phyloP scores from a whole-genome alignment of 2,329 filamentous ascomycete genomes.

The Arthrinium phaeospermum region DNA sequence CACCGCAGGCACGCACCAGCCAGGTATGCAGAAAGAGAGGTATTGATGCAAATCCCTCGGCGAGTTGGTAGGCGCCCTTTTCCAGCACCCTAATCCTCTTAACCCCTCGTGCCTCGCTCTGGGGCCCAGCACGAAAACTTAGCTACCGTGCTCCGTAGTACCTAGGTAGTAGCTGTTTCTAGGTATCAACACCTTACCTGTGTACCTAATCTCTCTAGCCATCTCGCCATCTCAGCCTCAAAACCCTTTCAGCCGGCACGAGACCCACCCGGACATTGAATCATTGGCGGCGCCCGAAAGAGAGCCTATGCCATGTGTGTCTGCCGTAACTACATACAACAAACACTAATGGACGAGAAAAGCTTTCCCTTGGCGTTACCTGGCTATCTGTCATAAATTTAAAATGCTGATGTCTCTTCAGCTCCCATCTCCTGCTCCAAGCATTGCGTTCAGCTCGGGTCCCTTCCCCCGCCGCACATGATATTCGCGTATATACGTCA shows the following conservation, averaged over 20 bases:
- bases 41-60: background rate
- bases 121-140: background rate
- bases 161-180: background rate
- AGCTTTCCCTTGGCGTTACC: background rate
- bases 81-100: background rate
- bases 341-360: background rate
- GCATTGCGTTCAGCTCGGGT: background rate
- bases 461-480: background rate
- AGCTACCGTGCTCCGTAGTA: background rate
- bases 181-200: background rate
- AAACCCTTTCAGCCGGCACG: background rate
- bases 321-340: background rate
- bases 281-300: background rate
- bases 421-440: background rate
- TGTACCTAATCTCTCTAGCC: background rate
- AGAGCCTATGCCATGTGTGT: background rate
- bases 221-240: background rate
- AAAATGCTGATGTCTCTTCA: background rate
- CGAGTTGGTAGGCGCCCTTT: background rate
- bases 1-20: background rate
- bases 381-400: background rate
- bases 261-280: background rate
- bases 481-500: background rate
- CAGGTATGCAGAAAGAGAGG: background rate
- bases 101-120: background rate